Base-by-base conservation (phyloP, 352 stramenopile genomes). In the Pythium aquatile region DNA sequence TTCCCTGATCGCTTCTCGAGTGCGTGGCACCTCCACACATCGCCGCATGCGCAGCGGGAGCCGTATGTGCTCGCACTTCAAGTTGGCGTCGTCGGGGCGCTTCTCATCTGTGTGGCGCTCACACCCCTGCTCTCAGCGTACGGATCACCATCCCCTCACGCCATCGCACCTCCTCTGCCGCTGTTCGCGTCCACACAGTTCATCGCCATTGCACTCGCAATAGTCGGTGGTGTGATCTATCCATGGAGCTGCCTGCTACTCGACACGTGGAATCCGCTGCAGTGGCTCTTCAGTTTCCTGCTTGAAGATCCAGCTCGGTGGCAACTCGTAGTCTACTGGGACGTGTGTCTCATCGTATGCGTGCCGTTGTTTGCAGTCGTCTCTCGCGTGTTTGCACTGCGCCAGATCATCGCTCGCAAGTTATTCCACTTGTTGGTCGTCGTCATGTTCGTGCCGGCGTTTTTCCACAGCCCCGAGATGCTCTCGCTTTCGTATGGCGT, bases 341-440 rank as follows among this genome's bases (percentile, higher is more conserved):
- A 78, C 1, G 55, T 51, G 16, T 80, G 81, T 46, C 71, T 92
- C 10, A 47, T 71, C 10, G 39, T 90, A 4, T 75, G 87, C 35
- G 68, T 94, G 40, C 83, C 85, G 17, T 59, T 82, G 3, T 88
- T 88, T 52, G 69, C 76, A 2, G 24, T 79, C 49, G 55, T 88
- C 17, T 73, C 72, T 3, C 55, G 62, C 1, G 62, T 30, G 20
- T 76, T 86, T 11, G 58, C 48, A 7, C 66, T 94, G 5, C 79
- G 75, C 16, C 82, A 85, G 32, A 94, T 94, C 61, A 72, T 94
- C 29, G 79, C 86, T 20, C 70, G 84, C 52, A 94, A 94, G 66
- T 70, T 93, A 4, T 94, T 93, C 59, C 86, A 94, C 64, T 53
- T 83, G n/a, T 79, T 93, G 9, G 79, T 87, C 10, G 86, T 93